Conservation (phyloP, 768 basidiomycete species). For the Boletus rubescentipes region DNA sequence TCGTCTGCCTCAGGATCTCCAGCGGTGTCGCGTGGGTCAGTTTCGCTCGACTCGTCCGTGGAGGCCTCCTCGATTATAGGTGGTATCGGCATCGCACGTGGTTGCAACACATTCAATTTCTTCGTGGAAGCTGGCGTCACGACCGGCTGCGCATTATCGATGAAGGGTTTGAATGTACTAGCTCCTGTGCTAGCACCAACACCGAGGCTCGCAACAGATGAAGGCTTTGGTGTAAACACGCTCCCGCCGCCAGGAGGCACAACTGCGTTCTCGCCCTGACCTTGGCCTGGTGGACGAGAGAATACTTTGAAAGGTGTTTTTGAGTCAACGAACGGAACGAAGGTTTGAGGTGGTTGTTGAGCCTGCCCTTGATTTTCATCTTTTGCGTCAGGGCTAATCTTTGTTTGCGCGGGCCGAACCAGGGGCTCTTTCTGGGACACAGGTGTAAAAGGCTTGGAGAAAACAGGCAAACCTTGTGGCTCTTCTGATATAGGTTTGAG, state of each 20-base stretch:
- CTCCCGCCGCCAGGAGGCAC: slow-evolving; percentile 19
- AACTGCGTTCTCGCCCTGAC: slow-evolving; percentile 40
- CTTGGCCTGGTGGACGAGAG: slow-evolving; percentile 54
- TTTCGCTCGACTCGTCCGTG: slow-evolving; percentile 36
- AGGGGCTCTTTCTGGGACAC: slow-evolving; percentile 40
- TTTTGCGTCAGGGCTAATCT: slow-evolving; percentile 14
- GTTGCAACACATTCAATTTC: slow-evolving; percentile 20
- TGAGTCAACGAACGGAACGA: slow-evolving; percentile 40
- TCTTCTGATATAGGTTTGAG: slow-evolving; percentile 40
- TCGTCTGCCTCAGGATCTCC: slow-evolving; percentile 27
- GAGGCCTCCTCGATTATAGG: slow-evolving; percentile 27
- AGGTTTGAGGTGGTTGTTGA: slow-evolving; percentile 35
- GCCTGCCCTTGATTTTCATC: slow-evolving; percentile 18
- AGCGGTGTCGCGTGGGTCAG: slow-evolving; percentile 17
- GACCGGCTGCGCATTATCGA: slow-evolving; percentile 22
- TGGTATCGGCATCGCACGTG: slow-evolving; percentile 17
- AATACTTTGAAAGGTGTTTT: slow-evolving; percentile 60
- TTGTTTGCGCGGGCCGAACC: slow-evolving; percentile 24
- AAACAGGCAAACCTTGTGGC: slow-evolving; percentile 40
- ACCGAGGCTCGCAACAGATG: slow-evolving; percentile 10
- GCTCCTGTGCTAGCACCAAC: slow-evolving; percentile 2
- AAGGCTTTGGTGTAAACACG: slow-evolving; percentile 48
- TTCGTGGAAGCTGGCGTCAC: slow-evolving; percentile 20
- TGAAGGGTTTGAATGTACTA: slow-evolving; percentile 39
- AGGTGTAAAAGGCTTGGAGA: slow-evolving; percentile 67